Evolutionary conservation across 345 rosid genomes (phyloP).

Genomic region (Ricinus communis): DNA sequence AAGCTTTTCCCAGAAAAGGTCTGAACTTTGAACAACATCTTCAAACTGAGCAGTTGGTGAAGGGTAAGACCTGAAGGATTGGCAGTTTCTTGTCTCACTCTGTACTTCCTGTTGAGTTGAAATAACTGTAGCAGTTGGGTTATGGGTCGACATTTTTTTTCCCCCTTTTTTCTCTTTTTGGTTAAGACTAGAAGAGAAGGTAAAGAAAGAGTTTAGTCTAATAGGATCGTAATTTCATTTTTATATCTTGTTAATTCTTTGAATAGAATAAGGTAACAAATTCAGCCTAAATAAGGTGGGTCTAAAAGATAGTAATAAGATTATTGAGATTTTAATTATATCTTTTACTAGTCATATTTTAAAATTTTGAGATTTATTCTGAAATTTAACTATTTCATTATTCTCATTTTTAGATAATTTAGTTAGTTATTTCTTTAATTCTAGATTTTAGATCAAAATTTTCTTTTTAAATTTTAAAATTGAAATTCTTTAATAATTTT

Average conservation of each 20-base stretch:
- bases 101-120: constrained; percentile 31
- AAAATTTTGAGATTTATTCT: too few relatives aligned
- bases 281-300: too few relatives aligned
- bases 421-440: too few relatives aligned
- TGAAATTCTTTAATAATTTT: too few relatives aligned
- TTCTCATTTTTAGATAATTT: too few relatives aligned
- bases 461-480: too few relatives aligned
- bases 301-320: too few relatives aligned
- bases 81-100: constrained; percentile 38
- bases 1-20: constrained; percentile 77
- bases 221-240: background rate
- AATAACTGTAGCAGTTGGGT: constrained; percentile 15
- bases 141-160: constrained; percentile 11
- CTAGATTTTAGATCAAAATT: too few relatives aligned
- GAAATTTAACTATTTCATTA: too few relatives aligned
- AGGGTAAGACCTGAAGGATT: constrained; percentile 40
- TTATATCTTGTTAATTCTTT: background rate
- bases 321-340: too few relatives aligned
- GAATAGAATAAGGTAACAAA: too few relatives aligned
- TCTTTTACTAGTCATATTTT: too few relatives aligned
- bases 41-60: constrained; percentile 48
- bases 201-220: background rate
- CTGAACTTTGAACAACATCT: constrained; percentile 58
- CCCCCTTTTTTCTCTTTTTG: background rate
- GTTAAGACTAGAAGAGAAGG: constrained; percentile 12